Percentiles rank a stretch among this genome's conserved stretches.
Evolutionary conservation across 1,284 basidiomycete genomes (phyloP).

Genomic region (Bondarzewia mesenterica): DNA sequence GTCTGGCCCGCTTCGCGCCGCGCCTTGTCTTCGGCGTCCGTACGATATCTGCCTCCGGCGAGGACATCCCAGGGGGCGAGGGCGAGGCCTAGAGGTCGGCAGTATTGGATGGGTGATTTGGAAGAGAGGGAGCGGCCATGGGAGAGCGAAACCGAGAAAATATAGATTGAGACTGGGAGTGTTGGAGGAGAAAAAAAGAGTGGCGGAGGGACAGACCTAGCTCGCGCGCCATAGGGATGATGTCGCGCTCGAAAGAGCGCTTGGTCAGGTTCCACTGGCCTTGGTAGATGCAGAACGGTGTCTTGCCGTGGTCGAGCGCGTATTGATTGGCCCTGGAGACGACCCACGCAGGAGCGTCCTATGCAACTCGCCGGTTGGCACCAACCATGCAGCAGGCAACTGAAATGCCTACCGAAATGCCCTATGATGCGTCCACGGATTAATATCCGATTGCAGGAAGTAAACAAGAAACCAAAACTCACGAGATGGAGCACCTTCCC

Average conservation of each 20-base stretch:
- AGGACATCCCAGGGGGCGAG: slow-evolving; percentile 26
- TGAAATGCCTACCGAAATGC: not conserved
- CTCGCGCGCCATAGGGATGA: slow-evolving; percentile 41
- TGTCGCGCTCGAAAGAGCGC: slow-evolving; percentile 42
- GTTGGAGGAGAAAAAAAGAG: not conserved
- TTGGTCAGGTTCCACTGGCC: slow-evolving; percentile 39
- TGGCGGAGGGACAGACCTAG: slow-evolving; percentile 22
- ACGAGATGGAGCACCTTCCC: slow-evolving; percentile 31
- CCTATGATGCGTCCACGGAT: not conserved
- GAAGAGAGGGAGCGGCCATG: not conserved
- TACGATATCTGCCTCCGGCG: slow-evolving; percentile 22
- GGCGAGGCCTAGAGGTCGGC: slow-evolving; percentile 10
- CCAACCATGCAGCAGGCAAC: not conserved
- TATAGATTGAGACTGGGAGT: too few relatives aligned
- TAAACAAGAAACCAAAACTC: not conserved
- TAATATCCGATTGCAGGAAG: not conserved
- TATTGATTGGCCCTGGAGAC: slow-evolving; percentile 30
- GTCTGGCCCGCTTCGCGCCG: slow-evolving; percentile 16
- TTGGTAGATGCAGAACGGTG: slow-evolving; percentile 46
- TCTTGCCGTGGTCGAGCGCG: slow-evolving; percentile 30
- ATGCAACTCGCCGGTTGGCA: slow-evolving; percentile 14
- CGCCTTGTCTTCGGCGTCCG: slow-evolving; percentile 21
- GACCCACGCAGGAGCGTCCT: slow-evolving; percentile 33
- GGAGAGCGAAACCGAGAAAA: not conserved
- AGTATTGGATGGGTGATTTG: not conserved